Conservation (phyloP, 2,329 filamentous ascomycete species). For the Zymoseptoria ardabiliae region DNA sequence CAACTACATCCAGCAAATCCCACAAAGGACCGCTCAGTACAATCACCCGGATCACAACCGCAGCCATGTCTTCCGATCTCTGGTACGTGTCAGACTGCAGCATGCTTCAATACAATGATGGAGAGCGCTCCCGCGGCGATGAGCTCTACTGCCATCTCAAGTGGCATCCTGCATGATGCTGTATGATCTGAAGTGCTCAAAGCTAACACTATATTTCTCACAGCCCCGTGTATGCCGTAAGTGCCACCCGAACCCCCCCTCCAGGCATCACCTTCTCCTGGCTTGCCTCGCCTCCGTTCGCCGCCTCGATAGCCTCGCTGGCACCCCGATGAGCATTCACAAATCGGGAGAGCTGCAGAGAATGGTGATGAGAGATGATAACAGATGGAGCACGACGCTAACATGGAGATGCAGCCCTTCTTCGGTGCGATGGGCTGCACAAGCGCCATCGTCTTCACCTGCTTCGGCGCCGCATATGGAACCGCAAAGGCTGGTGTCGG, state of each 20-base stretch:
- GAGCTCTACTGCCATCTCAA: not conserved
- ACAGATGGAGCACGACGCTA: slow-evolving; percentile 6
- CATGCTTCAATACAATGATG: not conserved
- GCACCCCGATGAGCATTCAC: not conserved
- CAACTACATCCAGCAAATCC: slow-evolving; percentile 1
- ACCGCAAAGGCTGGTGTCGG: slow-evolving; percentile 99
- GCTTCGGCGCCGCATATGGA: slow-evolving; percentile 93
- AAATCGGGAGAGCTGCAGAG: too few species aligned
- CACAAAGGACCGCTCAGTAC: not conserved
- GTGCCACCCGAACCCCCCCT: slow-evolving; percentile 41
- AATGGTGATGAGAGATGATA: not conserved
- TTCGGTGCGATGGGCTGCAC: slow-evolving; percentile 97
- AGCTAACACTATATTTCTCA: slow-evolving; percentile 23
- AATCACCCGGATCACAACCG: slow-evolving; percentile 1
- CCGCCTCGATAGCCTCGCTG: not conserved
- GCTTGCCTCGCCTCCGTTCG: slow-evolving; percentile 3
- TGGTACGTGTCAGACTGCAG: slow-evolving; percentile 48
- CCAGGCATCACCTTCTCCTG: slow-evolving; percentile 9
- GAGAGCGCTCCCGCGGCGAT: not conserved
- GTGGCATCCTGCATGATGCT: not conserved
- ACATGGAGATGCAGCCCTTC: slow-evolving; percentile 57
- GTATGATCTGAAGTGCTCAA: not conserved
- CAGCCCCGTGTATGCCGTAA: slow-evolving; percentile 98
- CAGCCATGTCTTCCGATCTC: slow-evolving; percentile 69
- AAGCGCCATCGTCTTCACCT: slow-evolving; percentile 91